Evolutionary conservation across 2,329 filamentous ascomycete species (phyloP).

Genomic region (Pochonia chlamydosporia): DNA sequence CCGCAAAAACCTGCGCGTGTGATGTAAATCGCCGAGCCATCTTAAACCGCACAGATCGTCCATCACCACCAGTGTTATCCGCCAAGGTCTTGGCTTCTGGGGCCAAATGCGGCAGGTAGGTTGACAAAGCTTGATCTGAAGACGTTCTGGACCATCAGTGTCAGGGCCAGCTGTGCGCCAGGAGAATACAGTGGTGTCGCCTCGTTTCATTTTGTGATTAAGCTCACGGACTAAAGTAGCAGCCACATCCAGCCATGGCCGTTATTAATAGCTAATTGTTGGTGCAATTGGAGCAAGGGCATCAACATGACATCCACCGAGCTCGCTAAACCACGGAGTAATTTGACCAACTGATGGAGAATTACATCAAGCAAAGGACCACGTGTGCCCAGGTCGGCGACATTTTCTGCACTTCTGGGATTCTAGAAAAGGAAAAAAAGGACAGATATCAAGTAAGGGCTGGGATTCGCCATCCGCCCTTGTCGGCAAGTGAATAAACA

Average conservation of each 20-base stretch:
- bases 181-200: not conserved
- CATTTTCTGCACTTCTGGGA: not conserved
- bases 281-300: too few species aligned
- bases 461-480: too few species aligned
- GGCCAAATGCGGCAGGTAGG: slow-evolving; percentile 5
- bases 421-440: too few species aligned
- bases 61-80: not conserved
- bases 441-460: too few species aligned
- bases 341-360: not conserved
- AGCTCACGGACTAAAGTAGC: slow-evolving; percentile 1
- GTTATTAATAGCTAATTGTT: not conserved
- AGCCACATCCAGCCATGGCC: not conserved
- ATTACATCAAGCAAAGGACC: not conserved
- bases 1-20: not conserved
- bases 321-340: too few species aligned
- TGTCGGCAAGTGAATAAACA: too few species aligned
- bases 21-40: slow-evolving; percentile 3
- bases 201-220: not conserved
- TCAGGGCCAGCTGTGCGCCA: not conserved
- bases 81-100: slow-evolving; percentile 6
- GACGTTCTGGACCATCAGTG: slow-evolving; percentile 2
- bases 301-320: too few species aligned
- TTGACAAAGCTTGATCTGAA: not conserved
- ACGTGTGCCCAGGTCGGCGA: not conserved
- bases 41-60: not conserved